Evolutionary conservation across 495 filamentous ascomycete species (phyloP).

Genomic region (Hyaloscypha finlandica): DNA sequence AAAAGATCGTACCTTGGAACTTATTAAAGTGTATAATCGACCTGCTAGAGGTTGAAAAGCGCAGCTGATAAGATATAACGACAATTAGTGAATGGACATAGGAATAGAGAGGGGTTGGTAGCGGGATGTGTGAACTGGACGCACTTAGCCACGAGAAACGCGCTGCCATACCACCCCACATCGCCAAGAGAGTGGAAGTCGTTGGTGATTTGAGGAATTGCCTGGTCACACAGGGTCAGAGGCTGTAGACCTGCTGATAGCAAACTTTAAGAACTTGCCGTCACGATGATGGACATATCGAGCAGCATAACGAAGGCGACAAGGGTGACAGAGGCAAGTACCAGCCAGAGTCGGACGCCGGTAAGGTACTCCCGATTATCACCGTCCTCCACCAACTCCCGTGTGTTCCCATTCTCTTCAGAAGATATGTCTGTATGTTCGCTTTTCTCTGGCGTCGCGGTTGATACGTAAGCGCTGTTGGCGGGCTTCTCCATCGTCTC

Average conservation of each 20-base stretch:
- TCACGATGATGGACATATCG: conserved; percentile 50
- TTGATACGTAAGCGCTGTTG: too few species aligned
- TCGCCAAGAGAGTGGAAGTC: conserved; percentile 42
- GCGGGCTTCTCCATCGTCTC: too few species aligned
- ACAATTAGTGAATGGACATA: background rate
- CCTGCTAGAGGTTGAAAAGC: conserved; percentile 48
- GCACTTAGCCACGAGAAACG: conserved; percentile 45
- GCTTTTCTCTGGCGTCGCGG: too few species aligned
- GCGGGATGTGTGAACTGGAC: background rate
- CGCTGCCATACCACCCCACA: conserved; percentile 55
- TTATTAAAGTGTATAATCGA: conserved; percentile 48
- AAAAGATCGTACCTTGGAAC: conserved; percentile 36
- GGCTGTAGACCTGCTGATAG: conserved; percentile 33
- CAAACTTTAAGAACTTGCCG: conserved; percentile 19
- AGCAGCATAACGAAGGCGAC: conserved; percentile 50
- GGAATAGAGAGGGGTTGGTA: too few species aligned
- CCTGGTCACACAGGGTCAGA: conserved; percentile 17
- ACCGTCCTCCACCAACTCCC: too few species aligned
- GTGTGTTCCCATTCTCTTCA: too few species aligned
- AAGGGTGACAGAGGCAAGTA: conserved; percentile 34
- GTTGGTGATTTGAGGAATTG: conserved; percentile 43
- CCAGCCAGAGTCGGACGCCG: conserved; percentile 30
- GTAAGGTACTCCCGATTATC: background rate
- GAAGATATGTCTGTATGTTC: too few species aligned
- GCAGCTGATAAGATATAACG: conserved; percentile 25